These are phyloP conservation scores for Perkinsus olseni DNA, from an alignment of 169 alveolate genomes.

Conservation along the genomic window DNA sequence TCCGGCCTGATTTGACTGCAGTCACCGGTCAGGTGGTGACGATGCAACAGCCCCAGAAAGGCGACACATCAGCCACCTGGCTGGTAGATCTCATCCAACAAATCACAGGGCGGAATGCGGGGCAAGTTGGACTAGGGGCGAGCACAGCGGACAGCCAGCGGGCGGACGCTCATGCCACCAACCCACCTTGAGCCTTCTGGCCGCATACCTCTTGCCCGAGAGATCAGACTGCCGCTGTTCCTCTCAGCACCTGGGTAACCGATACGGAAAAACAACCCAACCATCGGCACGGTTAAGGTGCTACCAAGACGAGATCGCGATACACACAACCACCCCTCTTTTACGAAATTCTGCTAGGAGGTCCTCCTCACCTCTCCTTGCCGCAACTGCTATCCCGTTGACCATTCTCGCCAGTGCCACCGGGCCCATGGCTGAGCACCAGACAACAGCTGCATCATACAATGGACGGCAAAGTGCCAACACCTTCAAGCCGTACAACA, in stretches of 20 bases:
- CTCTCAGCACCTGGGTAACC: neutral
- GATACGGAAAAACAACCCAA: neutral
- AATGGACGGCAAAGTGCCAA: too few relatives aligned
- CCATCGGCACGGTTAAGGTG: too few relatives aligned
- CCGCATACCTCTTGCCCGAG: neutral
- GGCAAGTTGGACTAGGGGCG: too few relatives aligned
- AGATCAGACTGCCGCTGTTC: neutral
- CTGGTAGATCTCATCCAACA: neutral
- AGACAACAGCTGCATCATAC: neutral
- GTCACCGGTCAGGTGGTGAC: too few relatives aligned
- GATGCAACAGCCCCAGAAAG: too few relatives aligned
- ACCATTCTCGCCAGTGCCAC: neutral
- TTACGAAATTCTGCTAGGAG: too few relatives aligned
- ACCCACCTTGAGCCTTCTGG: neutral
- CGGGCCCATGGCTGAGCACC: neutral
- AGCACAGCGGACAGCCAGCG: too few relatives aligned
- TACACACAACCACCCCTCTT: too few relatives aligned
- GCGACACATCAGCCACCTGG: neutral
- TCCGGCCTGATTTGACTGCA: too few relatives aligned
- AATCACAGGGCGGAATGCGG: too few relatives aligned
- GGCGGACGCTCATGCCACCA: too few relatives aligned
- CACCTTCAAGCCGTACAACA: neutral
- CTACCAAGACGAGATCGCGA: too few relatives aligned
- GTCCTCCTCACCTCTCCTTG: neutral
- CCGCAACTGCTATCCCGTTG: neutral